Evolutionary conservation across 2,329 filamentous ascomycete genomes (phyloP), one percentile per base, ranked within the genome.

Genomic region (Fusarium buharicum): DNA sequence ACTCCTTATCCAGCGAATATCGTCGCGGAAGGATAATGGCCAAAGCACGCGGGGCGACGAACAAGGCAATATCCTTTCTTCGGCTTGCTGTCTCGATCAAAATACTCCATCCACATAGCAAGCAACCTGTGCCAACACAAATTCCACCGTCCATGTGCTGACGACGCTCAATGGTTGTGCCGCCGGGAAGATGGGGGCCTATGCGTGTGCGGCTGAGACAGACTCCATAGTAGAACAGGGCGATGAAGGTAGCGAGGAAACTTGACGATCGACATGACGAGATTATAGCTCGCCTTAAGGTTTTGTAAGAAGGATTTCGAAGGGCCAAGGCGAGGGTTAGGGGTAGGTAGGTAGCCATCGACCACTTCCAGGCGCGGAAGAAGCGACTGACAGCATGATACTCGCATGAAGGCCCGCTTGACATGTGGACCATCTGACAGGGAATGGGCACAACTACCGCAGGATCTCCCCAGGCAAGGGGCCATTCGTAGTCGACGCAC

Each of bases 361-460:
- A 86, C 82, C 91, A 92, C 55, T 81, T 81, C 82, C 91, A 94
- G 3, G 89, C 88, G 49, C 84, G 83, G 49, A 75, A 75, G 74
- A 94, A 91, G 31, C 92, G 85, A 56, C 82, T 83, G 18, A 89
- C 57, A 4, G 89, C 90, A 73, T 96, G 90, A 62, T 82, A 82
- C 73, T 96, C 92, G 75, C 92, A 93, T 52, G 81, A 91, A 2
- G 86, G 81, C 3, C 91, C 90, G 60, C 82, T 83, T 50, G 90
- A 90, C 86, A 92, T 92, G 76, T 96, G 92, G 4, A 95, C 91
- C 63, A 96, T 81, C 73, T 92, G 88, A 76, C 92, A 96, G 1
- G 91, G 91, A 55, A 94, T 89, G 0, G 92, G 92, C 10, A 89
- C 76, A 1, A 87, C 84, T 52, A 81, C 80, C 16, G 82, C 81